phyloP scores from a whole-genome alignment of 2,329 filamentous ascomycete species.

The Diplocarpon mali region DNA sequence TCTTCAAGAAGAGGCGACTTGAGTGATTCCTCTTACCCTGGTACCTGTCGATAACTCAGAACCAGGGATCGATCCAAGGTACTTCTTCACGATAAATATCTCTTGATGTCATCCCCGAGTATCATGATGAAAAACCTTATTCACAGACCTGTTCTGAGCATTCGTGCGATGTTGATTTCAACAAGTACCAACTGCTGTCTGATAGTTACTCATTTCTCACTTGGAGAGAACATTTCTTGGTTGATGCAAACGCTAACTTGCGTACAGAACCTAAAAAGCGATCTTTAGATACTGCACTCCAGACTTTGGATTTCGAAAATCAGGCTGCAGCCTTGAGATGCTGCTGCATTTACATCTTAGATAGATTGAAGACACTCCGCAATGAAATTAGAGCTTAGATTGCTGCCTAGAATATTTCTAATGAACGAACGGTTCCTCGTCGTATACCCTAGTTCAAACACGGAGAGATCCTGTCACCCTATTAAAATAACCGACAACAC shows the following conservation, averaged over 20 bases:
- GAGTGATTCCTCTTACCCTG: constrained; percentile 8
- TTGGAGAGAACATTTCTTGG: neutral
- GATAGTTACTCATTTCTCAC: constrained; percentile 31
- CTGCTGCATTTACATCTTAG: too few relatives aligned
- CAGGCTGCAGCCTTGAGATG: too few relatives aligned
- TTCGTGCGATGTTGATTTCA: constrained; percentile 52
- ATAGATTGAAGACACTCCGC: too few relatives aligned
- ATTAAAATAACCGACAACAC: too few relatives aligned
- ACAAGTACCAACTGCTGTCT: constrained; percentile 76
- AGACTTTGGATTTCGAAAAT: too few relatives aligned
- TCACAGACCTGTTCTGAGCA: constrained; percentile 77
- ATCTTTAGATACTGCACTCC: neutral
- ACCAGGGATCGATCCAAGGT: constrained; percentile 27
- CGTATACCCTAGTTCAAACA: too few relatives aligned
- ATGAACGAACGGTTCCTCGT: too few relatives aligned
- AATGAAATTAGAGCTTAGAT: too few relatives aligned
- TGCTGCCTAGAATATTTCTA: too few relatives aligned
- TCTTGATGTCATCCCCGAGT: constrained; percentile 13
- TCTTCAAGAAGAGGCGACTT: constrained; percentile 52
- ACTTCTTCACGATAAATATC: constrained; percentile 24
- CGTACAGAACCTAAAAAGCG: neutral
- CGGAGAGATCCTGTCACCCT: too few relatives aligned
- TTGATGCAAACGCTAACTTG: constrained; percentile 4
- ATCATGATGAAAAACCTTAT: constrained; percentile 60
- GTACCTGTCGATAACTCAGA: neutral